Conservation (phyloP, 83 land plant genomes). For the Picea abies region DNA sequence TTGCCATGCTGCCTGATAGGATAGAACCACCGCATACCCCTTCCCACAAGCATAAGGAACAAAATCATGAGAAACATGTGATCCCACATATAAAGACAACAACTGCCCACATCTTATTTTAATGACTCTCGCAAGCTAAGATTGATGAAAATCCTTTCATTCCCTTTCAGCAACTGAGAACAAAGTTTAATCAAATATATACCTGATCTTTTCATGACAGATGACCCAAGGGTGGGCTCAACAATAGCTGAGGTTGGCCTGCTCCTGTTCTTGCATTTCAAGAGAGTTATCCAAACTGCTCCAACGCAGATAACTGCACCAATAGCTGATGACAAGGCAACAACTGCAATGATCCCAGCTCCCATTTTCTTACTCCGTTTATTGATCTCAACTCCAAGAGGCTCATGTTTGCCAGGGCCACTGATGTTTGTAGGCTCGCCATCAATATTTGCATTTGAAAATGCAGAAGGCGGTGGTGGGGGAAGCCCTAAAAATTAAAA, state of each 20-base stretch:
- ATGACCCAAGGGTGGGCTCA: slow-evolving; percentile 22
- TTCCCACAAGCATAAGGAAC: slow-evolving; percentile 13
- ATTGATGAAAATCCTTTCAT: slow-evolving; percentile 3
- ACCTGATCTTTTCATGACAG: slow-evolving; percentile 37
- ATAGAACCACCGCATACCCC: slow-evolving; percentile 31
- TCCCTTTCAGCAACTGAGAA: background rate
- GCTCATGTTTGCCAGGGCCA: slow-evolving; percentile 34
- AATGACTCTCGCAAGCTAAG: slow-evolving; percentile 20
- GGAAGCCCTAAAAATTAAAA: slow-evolving; percentile 66
- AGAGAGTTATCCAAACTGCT: slow-evolving; percentile 43
- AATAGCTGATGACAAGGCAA: slow-evolving; percentile 63
- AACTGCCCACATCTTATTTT: slow-evolving; percentile 34
- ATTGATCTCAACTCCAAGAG: slow-evolving; percentile 66
- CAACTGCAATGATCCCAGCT: slow-evolving; percentile 47
- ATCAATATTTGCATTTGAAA: slow-evolving; percentile 13
- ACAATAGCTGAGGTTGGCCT: slow-evolving; percentile 25
- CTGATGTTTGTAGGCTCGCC: slow-evolving; percentile 26
- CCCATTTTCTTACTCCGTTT: slow-evolving; percentile 28
- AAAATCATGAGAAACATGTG: background rate
- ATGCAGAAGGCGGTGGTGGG: slow-evolving; percentile 72
- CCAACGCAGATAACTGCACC: slow-evolving; percentile 44
- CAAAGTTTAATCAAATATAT: slow-evolving; percentile 9
- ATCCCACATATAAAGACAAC: background rate
- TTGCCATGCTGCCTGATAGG: slow-evolving; percentile 40
- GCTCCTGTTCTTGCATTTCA: slow-evolving; percentile 29